A percentile compares a stretch with the other conserved stretches of the same genome.
Conservation (phyloP, 495 filamentous ascomycete genomes). For the Aspergillus biplanus region DNA sequence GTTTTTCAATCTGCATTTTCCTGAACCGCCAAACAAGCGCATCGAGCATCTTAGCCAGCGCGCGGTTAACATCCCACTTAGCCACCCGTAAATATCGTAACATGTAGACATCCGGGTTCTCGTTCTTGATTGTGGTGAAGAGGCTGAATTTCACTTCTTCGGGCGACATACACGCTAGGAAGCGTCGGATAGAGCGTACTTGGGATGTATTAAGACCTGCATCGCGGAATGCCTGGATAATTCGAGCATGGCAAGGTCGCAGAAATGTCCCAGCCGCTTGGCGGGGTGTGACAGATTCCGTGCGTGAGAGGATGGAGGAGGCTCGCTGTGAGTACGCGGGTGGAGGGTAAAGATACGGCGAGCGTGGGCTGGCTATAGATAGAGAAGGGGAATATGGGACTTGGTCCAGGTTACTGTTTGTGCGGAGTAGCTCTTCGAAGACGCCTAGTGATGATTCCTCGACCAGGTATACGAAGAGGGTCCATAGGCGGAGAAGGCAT, state of each 20-base stretch:
- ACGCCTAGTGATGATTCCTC: constrained; percentile 16
- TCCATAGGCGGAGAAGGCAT: constrained; percentile 1
- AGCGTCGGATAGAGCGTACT: constrained; percentile 28
- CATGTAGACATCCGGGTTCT: constrained; percentile 77
- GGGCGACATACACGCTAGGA: constrained; percentile 28
- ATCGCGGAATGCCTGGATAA: constrained; percentile 20
- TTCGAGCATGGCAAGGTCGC: constrained; percentile 2
- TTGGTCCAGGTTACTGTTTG: constrained; percentile 3
- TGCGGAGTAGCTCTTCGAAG: constrained; percentile 8
- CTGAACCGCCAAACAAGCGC: constrained; percentile 82
- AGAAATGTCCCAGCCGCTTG: neutral
- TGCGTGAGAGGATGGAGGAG: constrained; percentile 6
- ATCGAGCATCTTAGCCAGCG: constrained; percentile 83
- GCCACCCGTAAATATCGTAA: constrained; percentile 83
- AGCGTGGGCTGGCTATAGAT: neutral
- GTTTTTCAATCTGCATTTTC: constrained; percentile 78
- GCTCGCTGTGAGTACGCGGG: neutral
- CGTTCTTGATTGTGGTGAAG: constrained; percentile 34
- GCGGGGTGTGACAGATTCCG: neutral
- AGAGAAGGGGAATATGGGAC: neutral
- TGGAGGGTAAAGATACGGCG: neutral
- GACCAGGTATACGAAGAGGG: constrained; percentile 9
- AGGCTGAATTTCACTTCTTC: constrained; percentile 32
- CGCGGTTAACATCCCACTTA: constrained; percentile 90
- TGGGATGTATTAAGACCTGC: constrained; percentile 28